A percentile compares a stretch with the other conserved stretches of the same genome.
phyloP scores from a whole-genome alignment of 2,329 filamentous ascomycete species.

The Tricladium varicosporioides region DNA sequence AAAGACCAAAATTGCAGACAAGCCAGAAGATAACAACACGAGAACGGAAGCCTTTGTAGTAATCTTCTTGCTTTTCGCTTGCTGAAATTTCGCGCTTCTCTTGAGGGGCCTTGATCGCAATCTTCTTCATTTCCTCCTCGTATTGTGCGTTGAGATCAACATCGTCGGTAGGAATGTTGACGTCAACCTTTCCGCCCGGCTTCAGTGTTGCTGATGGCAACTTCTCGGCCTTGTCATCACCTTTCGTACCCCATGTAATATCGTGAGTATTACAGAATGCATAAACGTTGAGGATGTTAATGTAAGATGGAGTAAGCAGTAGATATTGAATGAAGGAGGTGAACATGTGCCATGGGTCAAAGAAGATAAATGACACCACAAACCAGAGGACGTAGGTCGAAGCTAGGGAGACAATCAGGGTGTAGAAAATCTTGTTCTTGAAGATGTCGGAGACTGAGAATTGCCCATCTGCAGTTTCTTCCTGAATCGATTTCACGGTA shows the following conservation, averaged over 20 bases:
- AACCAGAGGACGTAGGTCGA: constrained; percentile 95
- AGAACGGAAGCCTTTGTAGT: constrained; percentile 94
- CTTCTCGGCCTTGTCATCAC: constrained; percentile 92
- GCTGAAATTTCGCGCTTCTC: constrained; percentile 61
- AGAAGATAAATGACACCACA: constrained; percentile 85
- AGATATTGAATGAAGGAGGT: constrained; percentile 96
- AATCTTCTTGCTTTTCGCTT: constrained; percentile 88
- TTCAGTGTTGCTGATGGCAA: constrained; percentile 86
- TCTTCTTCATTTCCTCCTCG: constrained; percentile 75
- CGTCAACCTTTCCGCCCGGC: constrained; percentile 91
- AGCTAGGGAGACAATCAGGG: constrained; percentile 85
- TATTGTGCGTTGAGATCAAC: constrained; percentile 95
- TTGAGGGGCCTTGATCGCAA: constrained; percentile 70
- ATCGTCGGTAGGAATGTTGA: constrained; percentile 82
- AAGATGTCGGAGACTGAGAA: constrained; percentile 76
- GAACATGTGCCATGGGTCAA: constrained; percentile 99
- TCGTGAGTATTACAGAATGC: constrained; percentile 99
- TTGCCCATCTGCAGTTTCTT: constrained; percentile 57
- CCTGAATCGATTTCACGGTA: constrained; percentile 80
- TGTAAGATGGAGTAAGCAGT: constrained; percentile 91
- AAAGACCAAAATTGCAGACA: constrained; percentile 88
- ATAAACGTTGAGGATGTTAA: constrained; percentile 98
- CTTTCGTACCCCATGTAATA: constrained; percentile 97
- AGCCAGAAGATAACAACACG: constrained; percentile 94
- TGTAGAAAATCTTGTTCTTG: constrained; percentile 86